Percentiles rank a stretch among this genome's conserved stretches.
These are phyloP conservation scores for Sporobolus alterniflorus DNA, from an alignment of 202 grass and related monocot genomes.

Conservation along the genomic window DNA sequence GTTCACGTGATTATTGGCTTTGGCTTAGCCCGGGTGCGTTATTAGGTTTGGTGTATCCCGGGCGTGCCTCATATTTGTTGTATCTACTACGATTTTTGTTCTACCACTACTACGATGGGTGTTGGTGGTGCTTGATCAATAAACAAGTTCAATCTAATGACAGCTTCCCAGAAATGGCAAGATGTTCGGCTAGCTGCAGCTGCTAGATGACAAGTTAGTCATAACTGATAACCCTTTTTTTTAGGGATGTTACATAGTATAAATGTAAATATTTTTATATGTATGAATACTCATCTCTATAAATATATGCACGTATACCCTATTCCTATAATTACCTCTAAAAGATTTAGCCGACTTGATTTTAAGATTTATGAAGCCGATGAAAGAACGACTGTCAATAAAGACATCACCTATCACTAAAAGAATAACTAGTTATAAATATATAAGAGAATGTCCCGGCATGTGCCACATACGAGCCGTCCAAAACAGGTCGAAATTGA, in stretches of 20 bases:
- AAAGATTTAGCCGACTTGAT: no score
- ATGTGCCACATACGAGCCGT: slow-evolving; percentile 52
- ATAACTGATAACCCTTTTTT: not conserved
- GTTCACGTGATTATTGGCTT: slow-evolving; percentile 38
- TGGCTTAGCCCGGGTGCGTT: slow-evolving; percentile 22
- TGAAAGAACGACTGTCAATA: no score
- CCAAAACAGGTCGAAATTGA: slow-evolving; percentile 37
- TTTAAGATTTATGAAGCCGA: no score
- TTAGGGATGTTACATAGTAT: no score
- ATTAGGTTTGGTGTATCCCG: slow-evolving; percentile 41
- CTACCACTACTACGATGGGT: not conserved
- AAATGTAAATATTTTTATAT: no score
- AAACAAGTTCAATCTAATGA: not conserved
- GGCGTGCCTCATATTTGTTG: slow-evolving; percentile 25
- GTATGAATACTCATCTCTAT: no score
- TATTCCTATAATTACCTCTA: no score
- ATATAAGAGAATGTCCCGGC: slow-evolving; percentile 49
- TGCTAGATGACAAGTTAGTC: not conserved
- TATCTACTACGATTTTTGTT: slow-evolving; percentile 37
- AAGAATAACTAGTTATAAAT: no score
- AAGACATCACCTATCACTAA: no score
- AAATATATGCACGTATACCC: no score
- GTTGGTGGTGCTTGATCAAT: not conserved
- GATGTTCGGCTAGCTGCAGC: not conserved
- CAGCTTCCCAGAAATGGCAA: slow-evolving; percentile 15